Evolutionary conservation across 176 grass and related monocot genomes (phyloP).

Genomic region (Bromus sterilis): DNA sequence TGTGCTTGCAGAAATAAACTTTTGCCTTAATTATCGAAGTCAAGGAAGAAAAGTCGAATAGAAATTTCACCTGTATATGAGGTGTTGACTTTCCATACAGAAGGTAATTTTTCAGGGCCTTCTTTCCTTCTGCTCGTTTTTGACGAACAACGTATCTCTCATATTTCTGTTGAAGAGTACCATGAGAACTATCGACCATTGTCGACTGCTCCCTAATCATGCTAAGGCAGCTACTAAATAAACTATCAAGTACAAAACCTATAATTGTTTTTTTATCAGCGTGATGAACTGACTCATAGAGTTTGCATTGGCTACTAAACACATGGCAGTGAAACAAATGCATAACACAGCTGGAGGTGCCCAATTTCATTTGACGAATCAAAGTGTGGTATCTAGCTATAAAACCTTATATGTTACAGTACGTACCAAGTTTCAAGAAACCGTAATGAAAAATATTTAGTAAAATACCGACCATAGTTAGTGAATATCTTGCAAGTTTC

Average conservation of each 20-base stretch:
- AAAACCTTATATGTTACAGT: neutral
- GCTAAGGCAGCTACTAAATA: neutral
- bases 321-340: neutral
- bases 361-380: neutral
- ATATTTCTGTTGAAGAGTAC: constrained; percentile 51
- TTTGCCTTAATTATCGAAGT: neutral
- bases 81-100: constrained; percentile 57
- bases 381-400: neutral
- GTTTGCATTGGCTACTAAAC: neutral
- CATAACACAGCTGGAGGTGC: neutral
- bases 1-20: neutral
- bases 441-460: neutral
- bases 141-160: constrained; percentile 61
- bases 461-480: neutral
- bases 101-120: constrained; percentile 86
- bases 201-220: neutral
- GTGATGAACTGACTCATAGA: neutral
- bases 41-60: neutral
- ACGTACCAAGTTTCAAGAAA: neutral
- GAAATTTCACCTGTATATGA: constrained; percentile 32
- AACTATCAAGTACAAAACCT: neutral
- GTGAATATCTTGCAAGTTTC: neutral
- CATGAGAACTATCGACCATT: neutral
- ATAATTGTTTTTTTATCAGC: neutral
- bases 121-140: constrained; percentile 78